Base-by-base conservation (phyloP, 2,329 filamentous ascomycete genomes). In the Claviceps sp. region DNA sequence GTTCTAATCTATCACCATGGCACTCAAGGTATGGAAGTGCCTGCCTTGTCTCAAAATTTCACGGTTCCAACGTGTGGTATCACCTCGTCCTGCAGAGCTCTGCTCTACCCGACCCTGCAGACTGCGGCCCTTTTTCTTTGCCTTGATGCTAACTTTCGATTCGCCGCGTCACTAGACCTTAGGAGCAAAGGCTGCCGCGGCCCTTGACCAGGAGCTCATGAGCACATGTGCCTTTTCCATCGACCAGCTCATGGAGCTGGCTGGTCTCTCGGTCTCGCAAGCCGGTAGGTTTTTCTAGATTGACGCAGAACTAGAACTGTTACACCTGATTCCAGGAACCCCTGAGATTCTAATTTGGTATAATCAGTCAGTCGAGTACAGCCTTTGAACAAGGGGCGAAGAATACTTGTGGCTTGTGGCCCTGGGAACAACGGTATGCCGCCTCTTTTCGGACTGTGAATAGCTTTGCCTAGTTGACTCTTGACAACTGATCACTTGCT, bases 241-340 rank as follows among this genome's bases (percentile, higher is more conserved):
- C 52, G 93, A 97, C 64, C 93, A 98, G 69, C 74, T 98, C 48
- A 97, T 98, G 93, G 93, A 97, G 65, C 73, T 98, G 7, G 93
- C 93, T 44, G 93, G 93, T 0, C 76, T 98, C 0, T 90, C 89
- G 1, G 89, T 97, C 26, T 91, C 91, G 13, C 89, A 97, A 74
- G 89, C 86, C 49, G 82, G 89, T 90, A 64, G 54, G 73, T 46
- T 56, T 6, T 19, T 34, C 30, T 19, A 11, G 45, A 48, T 40
- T 22, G 13, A 24, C 17, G 24, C n/a, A 3, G 43, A 34, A 10
- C 10, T 1, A 34, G 1, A 11, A 11, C 30, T 11, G 10, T 34
- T 34, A 4, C 10, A 34, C 3, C 10, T 34, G 8, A 4, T 11
- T 34, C 10, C 3, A 34, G 30, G 30, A 4, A 34, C 19, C 19